Evolutionary conservation across 1,139 yeast species (phyloP), one percentile per base, ranked within the genome.

Genomic region (Nakaseomyces uthaithaninus): DNA sequence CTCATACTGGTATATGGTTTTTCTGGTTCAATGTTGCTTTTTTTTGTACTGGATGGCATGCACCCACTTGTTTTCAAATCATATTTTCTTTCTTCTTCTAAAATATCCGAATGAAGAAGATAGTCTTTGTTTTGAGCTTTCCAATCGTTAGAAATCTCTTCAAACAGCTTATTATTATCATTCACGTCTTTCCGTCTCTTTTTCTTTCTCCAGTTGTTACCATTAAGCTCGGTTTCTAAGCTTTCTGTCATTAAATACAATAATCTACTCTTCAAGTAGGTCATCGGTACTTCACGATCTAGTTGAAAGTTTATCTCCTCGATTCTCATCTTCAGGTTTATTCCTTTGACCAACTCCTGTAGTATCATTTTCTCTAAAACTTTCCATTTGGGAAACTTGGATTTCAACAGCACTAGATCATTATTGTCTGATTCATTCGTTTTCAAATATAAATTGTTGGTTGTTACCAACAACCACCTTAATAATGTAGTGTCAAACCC

Each of bases 401-500:
- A 33, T 15, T 27, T 38, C 19, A 45, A 23, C 10, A 25, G 14
- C 7, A 33, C 12, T 26, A 37, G 35, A 12, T 23, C 20, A 12
- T 41, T 37, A 33, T 44, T 45, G 4, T 38, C 28, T 11, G 37
- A 37, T 28, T 28, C 18, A 11, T 11, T 17, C 14, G 9, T 14
- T 6, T 28, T 15, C 7, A 16, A 4, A 17, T 28, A 28, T 8
- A 28, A 17, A 11, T 17, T 11, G 12, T 28, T 12, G 6, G 33
- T 28, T 16, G 33, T 17, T 12, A 11, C 22, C 3, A 49, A 25
- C 10, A 57, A 23, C 55, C 56, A 54, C 19, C 38, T 35, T 9
- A 50, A 34, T 27, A 52, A 20, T 33, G 53, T 51, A 24, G 44
- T 41, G 15, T 50, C 54, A 41, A 56, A 53, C 8, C 38, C 45